Evolutionary conservation across 768 basidiomycete genomes (phyloP).

Genomic region (Dioszegia aurantiaca): DNA sequence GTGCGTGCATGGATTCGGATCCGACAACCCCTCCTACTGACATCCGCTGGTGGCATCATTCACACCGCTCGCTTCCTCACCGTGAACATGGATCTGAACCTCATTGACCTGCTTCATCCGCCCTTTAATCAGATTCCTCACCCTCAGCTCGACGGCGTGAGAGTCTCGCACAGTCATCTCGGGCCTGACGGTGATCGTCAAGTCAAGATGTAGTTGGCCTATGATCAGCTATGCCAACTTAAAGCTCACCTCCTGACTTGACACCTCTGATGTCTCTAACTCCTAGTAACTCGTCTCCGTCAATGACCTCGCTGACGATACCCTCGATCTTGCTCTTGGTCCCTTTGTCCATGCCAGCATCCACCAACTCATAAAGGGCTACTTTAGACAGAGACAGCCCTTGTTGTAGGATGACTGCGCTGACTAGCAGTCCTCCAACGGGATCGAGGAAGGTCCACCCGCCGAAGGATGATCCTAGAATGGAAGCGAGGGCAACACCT

Average conservation of each 20-base stretch:
- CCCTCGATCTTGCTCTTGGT: conserved; percentile 60
- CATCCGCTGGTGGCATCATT: not conserved
- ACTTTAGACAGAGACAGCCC: conserved; percentile 65
- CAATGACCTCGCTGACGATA: conserved; percentile 61
- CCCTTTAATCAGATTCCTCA: conserved; percentile 53
- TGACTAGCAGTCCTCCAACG: conserved; percentile 86
- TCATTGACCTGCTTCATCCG: conserved; percentile 52
- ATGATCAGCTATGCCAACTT: conserved; percentile 44
- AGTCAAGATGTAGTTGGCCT: conserved; percentile 77
- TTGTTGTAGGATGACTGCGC: conserved; percentile 79
- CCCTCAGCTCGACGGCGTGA: conserved; percentile 63
- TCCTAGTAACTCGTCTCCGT: conserved; percentile 38
- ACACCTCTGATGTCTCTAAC: conserved; percentile 49
- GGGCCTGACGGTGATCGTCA: conserved; percentile 68
- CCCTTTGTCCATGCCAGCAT: conserved; percentile 67
- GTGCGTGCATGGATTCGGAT: no score
- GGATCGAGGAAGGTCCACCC: conserved; percentile 85
- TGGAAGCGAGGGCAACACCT: conserved; percentile 83
- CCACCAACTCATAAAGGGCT: conserved; percentile 77
- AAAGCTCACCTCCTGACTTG: conserved; percentile 42
- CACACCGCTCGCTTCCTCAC: conserved; percentile 19
- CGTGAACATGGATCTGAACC: conserved; percentile 51
- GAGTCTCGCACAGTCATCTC: conserved; percentile 61
- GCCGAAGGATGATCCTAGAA: conserved; percentile 74
- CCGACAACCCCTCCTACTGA: not conserved